These are phyloP conservation scores for Striga asiatica DNA, from an alignment of 257 asterid species.

Conservation along the genomic window DNA sequence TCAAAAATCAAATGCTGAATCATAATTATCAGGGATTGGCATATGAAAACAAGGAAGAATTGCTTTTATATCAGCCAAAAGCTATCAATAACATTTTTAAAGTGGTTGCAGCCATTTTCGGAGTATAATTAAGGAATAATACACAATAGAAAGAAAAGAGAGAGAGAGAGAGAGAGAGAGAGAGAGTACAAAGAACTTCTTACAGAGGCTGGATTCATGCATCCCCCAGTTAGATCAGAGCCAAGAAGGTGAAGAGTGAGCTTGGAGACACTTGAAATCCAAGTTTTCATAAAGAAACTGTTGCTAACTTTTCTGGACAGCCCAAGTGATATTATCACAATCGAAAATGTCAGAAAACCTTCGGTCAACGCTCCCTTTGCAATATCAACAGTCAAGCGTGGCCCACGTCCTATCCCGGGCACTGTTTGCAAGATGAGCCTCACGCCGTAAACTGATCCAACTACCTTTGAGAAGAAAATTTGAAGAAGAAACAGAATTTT, in stretches of 20 bases:
- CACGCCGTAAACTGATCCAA: slow-evolving; percentile 72
- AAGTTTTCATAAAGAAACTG: slow-evolving; percentile 60
- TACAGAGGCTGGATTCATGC: slow-evolving; percentile 98
- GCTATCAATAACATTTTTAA: too few relatives aligned
- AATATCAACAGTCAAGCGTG: slow-evolving; percentile 57
- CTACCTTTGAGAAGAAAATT: slow-evolving; percentile 31
- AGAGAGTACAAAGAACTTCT: slow-evolving; percentile 18
- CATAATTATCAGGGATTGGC: too few relatives aligned
- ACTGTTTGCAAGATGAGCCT: slow-evolving; percentile 39
- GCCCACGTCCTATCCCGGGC: slow-evolving; percentile 57
- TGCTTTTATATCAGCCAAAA: too few relatives aligned
- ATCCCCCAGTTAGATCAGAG: slow-evolving; percentile 89
- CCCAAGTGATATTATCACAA: slow-evolving; percentile 47
- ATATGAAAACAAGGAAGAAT: too few relatives aligned
- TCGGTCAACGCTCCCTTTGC: slow-evolving; percentile 75
- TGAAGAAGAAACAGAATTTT: background rate
- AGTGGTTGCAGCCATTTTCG: too few relatives aligned
- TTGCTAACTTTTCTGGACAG: slow-evolving; percentile 34
- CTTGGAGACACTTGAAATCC: slow-evolving; percentile 83
- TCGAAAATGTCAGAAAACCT: slow-evolving; percentile 57
- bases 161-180: too few relatives aligned
- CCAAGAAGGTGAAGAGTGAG: slow-evolving; percentile 72
- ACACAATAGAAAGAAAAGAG: too few relatives aligned
- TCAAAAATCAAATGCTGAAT: too few relatives aligned
- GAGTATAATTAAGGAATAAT: too few relatives aligned